Conservation (phyloP, 208 protist species). For the Acanthamoeba lenticulata region DNA sequence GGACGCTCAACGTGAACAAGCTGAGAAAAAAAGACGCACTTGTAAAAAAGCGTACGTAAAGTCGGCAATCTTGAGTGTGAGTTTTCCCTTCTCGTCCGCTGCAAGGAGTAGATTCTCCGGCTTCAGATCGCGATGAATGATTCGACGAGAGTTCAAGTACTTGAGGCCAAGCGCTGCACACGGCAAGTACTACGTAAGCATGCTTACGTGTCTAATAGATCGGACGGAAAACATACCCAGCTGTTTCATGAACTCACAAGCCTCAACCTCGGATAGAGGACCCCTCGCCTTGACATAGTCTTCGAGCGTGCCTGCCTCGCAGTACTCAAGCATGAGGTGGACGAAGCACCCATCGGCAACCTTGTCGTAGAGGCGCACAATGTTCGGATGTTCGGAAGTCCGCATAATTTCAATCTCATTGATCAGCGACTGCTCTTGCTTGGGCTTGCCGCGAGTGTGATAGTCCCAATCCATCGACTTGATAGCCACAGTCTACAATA, state of each 20-base stretch:
- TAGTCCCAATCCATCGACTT: conserved; percentile 59
- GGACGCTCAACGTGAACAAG: neutral
- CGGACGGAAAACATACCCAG: neutral
- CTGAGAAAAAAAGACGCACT: neutral
- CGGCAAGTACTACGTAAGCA: neutral
- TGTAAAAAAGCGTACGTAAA: conserved; percentile 54
- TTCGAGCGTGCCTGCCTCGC: conserved; percentile 22
- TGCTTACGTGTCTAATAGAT: neutral
- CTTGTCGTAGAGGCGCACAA: conserved; percentile 46
- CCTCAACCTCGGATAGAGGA: neutral
- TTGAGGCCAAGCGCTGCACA: conserved; percentile 53
- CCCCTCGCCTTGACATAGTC: conserved; percentile 2
- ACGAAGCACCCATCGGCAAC: conserved; percentile 25
- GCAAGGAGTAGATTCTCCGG: conserved; percentile 52
- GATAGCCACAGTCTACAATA: neutral
- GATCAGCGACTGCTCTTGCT: neutral
- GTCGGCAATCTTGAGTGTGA: conserved; percentile 48
- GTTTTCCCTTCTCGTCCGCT: neutral
- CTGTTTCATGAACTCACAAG: neutral
- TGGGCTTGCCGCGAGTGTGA: neutral
- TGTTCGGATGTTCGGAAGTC: conserved; percentile 58
- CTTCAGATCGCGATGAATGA: conserved; percentile 68
- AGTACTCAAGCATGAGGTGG: conserved; percentile 60
- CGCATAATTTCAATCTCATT: conserved; percentile 70
- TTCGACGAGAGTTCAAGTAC: conserved; percentile 28